These are phyloP conservation scores for Alternaria metachromatica DNA, from an alignment of 2,329 filamentous ascomycete species.

Conservation along the genomic window DNA sequence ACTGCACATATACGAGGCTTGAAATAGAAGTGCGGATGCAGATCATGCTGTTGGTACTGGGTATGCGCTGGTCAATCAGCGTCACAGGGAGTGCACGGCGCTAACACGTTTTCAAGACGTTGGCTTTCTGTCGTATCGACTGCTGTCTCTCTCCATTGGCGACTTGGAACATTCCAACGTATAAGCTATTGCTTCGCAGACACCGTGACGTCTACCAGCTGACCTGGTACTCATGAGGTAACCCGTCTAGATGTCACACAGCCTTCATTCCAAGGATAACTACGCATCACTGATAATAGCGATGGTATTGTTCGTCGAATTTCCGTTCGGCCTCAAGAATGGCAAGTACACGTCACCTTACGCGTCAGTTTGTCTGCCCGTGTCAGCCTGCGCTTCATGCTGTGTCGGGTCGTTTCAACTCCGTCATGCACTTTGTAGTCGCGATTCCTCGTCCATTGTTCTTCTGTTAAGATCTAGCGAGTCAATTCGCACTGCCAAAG, in stretches of 20 bases:
- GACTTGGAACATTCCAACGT: not conserved
- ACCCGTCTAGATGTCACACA: not conserved
- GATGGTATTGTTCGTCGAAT: not conserved
- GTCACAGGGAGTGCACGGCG: not conserved
- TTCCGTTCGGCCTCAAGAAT: not conserved
- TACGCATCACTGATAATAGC: not conserved
- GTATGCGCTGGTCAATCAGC: not conserved
- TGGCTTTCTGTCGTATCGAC: not conserved
- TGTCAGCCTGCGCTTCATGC: not conserved
- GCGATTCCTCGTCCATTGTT: not conserved
- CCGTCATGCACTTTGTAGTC: not conserved
- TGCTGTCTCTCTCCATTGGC: not conserved
- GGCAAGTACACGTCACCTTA: not conserved
- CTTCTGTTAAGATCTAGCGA: not conserved
- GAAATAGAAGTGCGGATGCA: slow-evolving; percentile 1
- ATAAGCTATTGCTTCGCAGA: not conserved
- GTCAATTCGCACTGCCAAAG: not conserved
- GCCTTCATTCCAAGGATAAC: not conserved
- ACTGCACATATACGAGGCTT: not conserved
- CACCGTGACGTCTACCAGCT: not conserved
- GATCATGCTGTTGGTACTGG: not conserved
- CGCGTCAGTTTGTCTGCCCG: not conserved
- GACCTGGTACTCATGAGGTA: not conserved
- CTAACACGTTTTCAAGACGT: not conserved
- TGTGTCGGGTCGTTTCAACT: not conserved